phyloP scores from a whole-genome alignment of 768 basidiomycete species.

The Leucosporidium yakuticum region DNA sequence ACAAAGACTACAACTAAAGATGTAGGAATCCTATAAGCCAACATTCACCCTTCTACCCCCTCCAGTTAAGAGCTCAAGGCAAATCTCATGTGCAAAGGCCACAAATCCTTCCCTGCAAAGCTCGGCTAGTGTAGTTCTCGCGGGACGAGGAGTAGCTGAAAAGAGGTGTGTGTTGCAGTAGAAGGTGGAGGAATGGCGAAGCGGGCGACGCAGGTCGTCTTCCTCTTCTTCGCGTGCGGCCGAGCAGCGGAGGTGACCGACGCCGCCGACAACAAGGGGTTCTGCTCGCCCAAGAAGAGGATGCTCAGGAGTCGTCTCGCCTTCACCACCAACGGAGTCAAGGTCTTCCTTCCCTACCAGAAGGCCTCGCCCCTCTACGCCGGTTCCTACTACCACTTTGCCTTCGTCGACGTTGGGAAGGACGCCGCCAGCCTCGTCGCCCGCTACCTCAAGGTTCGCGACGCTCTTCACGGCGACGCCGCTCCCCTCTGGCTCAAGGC shows the following conservation, averaged over 20 bases:
- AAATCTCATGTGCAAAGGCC: no score
- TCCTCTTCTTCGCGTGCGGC: background rate
- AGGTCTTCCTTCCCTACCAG: background rate
- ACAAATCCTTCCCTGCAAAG: no score
- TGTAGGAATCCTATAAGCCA: no score
- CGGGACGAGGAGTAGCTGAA: background rate
- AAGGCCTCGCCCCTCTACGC: background rate
- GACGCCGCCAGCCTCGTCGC: background rate
- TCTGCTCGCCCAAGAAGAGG: background rate
- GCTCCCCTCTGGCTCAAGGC: conserved; percentile 39
- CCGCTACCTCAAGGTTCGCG: background rate
- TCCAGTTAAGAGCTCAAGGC: no score
- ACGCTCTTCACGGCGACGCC: background rate
- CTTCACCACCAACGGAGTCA: background rate
- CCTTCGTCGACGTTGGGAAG: conserved; percentile 1
- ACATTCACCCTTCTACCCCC: no score
- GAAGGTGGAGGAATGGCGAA: no score
- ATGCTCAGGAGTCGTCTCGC: background rate
- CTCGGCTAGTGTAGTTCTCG: no score
- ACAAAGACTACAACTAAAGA: no score
- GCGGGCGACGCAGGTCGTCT: background rate
- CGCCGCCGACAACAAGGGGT: background rate
- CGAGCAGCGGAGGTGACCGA: background rate
- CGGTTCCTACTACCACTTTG: background rate
- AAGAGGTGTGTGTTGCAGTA: no score